Conservation (phyloP, 164 flowering plant genomes). For the Vitis rotundifolia region DNA sequence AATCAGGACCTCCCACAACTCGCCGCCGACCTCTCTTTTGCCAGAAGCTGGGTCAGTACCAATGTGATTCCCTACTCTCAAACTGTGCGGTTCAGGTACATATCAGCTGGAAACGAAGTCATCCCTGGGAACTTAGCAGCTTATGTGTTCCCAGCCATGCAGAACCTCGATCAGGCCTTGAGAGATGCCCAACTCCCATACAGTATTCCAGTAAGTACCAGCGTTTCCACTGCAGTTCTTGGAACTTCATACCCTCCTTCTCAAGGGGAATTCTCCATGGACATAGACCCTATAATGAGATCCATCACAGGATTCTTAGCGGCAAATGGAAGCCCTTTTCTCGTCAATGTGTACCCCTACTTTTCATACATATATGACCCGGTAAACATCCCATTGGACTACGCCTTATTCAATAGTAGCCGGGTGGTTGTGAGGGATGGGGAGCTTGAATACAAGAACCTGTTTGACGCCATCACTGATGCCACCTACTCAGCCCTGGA, state of each 20-base stretch:
- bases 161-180: not conserved
- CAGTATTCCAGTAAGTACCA: constrained; percentile 6
- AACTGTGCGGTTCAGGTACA: not conserved
- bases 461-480: constrained; percentile 26
- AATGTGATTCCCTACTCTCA: constrained; percentile 3
- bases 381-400: constrained; percentile 1
- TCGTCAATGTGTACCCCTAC: constrained; percentile 25
- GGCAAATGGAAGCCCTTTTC: constrained; percentile 3
- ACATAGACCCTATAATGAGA: not conserved
- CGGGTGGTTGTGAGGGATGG: constrained; percentile 10
- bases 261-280: not conserved
- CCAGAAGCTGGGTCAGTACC: constrained; percentile 4
- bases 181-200: not conserved
- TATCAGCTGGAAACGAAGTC: constrained; percentile 20
- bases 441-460: constrained; percentile 11
- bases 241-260: constrained; percentile 21
- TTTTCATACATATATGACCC: constrained; percentile 13
- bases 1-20: constrained; percentile 3
- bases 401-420: constrained; percentile 7
- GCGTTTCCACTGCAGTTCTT: not conserved
- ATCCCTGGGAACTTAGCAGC: not conserved
- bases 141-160: constrained; percentile 10
- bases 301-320: not conserved
- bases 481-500: constrained; percentile 21
- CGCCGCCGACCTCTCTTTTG: not conserved